phyloP scores from a whole-genome alignment of 257 asterid species.

The Solanum chmielewskii region DNA sequence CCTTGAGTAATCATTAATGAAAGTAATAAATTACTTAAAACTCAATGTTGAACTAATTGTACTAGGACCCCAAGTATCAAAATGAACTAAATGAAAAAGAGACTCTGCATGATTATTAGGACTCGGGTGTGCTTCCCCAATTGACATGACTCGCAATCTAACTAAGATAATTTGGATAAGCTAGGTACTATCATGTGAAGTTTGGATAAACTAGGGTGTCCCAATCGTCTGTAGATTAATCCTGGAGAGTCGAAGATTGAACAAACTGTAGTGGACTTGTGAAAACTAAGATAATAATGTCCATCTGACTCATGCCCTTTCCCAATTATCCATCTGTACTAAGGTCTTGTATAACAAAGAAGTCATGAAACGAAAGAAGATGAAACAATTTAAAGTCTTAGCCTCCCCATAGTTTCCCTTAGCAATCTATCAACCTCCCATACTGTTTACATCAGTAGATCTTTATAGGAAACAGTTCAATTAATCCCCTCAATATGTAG shows the following conservation, averaged over 20 bases:
- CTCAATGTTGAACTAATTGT: background rate
- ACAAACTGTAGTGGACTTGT: background rate
- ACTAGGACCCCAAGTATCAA: background rate
- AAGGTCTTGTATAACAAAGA: background rate
- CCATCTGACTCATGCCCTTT: background rate
- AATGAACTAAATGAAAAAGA: background rate
- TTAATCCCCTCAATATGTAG: background rate
- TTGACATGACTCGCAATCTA: background rate
- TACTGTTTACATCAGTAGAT: background rate
- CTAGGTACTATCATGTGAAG: background rate
- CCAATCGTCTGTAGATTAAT: background rate
- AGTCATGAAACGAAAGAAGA: background rate
- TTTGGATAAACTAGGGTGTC: background rate
- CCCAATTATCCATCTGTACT: background rate
- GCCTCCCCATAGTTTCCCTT: background rate
- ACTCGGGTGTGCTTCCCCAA: background rate
- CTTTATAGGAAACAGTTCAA: background rate
- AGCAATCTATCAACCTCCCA: background rate
- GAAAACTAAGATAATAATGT: background rate
- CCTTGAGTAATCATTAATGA: background rate
- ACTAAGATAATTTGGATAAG: background rate
- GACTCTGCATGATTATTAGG: background rate
- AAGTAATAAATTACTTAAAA: background rate
- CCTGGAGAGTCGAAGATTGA: background rate
- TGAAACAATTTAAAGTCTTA: background rate